Percentiles rank a stretch among this genome's conserved stretches.
These are phyloP conservation scores for Phytophthora vignae DNA, from an alignment of 352 stramenopile genomes.

Conservation along the genomic window DNA sequence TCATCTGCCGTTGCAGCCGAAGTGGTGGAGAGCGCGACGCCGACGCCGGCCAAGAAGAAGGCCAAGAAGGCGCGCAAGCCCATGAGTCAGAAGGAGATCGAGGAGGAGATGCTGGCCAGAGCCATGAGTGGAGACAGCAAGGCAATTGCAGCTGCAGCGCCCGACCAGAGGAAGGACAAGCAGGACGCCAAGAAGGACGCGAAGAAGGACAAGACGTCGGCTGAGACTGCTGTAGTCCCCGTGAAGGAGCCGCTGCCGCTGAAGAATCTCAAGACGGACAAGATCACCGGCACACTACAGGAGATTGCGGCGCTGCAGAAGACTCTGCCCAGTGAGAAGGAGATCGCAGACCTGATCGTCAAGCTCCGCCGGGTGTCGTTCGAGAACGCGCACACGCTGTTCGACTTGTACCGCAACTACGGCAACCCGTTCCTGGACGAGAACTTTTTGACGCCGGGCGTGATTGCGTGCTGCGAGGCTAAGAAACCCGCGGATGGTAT, in stretches of 20 bases:
- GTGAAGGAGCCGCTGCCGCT: constrained; percentile 35
- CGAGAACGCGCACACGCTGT: constrained; percentile 75
- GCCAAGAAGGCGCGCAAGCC: constrained; percentile 25
- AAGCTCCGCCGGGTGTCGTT: constrained; percentile 80
- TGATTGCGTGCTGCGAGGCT: constrained; percentile 82
- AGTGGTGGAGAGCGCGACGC: neutral
- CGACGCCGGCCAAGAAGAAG: constrained; percentile 21
- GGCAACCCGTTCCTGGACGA: constrained; percentile 87
- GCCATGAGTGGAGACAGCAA: constrained; percentile 28
- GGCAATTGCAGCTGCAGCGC: neutral
- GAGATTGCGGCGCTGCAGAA: constrained; percentile 82
- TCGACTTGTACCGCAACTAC: constrained; percentile 89
- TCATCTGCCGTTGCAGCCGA: neutral
- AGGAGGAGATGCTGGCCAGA: constrained; percentile 47
- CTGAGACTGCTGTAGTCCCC: constrained; percentile 25
- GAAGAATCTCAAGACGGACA: constrained; percentile 56
- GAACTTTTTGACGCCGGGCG: constrained; percentile 80
- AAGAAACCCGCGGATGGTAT: constrained; percentile 80
- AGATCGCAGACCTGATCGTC: constrained; percentile 65
- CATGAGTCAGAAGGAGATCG: constrained; percentile 40
- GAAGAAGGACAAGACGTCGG: constrained; percentile 5
- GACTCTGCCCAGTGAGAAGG: constrained; percentile 69
- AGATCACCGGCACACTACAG: constrained; percentile 78
- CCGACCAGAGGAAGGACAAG: neutral
- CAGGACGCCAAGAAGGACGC: constrained; percentile 22